These are phyloP conservation scores for Vitis hybrid DNA, from an alignment of 177 flowering plant species.

Conservation along the genomic window DNA sequence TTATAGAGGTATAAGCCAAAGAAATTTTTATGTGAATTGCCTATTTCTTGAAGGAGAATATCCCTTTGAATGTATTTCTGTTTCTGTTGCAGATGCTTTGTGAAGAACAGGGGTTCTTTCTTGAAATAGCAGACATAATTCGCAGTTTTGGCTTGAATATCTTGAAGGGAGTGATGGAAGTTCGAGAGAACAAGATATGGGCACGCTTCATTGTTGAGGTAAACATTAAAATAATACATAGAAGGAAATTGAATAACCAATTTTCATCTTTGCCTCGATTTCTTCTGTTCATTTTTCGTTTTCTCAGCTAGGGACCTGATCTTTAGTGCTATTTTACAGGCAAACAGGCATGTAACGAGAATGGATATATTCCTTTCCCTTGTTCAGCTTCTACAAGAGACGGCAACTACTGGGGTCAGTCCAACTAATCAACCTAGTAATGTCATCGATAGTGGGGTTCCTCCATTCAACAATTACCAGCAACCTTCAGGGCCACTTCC, in stretches of 20 bases:
- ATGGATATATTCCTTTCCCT: slow-evolving; percentile 73
- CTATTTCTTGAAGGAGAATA: not conserved
- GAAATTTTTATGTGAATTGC: not conserved
- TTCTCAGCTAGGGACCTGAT: not conserved
- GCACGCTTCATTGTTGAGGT: slow-evolving; percentile 86
- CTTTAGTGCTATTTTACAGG: slow-evolving; percentile 39
- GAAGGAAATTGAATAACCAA: not conserved
- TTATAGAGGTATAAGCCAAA: slow-evolving; percentile 61
- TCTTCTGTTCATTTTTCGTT: not conserved
- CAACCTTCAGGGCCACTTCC: slow-evolving; percentile 41
- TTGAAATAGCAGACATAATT: slow-evolving; percentile 81
- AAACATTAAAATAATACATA: not conserved
- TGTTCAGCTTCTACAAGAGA: slow-evolving; percentile 62
- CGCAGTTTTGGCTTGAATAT: slow-evolving; percentile 74
- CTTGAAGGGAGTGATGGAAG: slow-evolving; percentile 80
- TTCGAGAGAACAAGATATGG: slow-evolving; percentile 70
- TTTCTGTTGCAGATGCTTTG: slow-evolving; percentile 67
- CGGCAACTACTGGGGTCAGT: slow-evolving; percentile 24
- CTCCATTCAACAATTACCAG: slow-evolving; percentile 36
- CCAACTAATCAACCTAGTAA: slow-evolving; percentile 26
- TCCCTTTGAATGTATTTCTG: not conserved
- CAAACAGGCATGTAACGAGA: slow-evolving; percentile 58
- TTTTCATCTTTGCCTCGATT: not conserved
- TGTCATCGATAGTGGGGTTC: slow-evolving; percentile 19
- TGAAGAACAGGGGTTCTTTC: slow-evolving; percentile 74